Evolutionary conservation across 2,329 filamentous ascomycete species (phyloP).

Genomic region (Phialophora chinensis): DNA sequence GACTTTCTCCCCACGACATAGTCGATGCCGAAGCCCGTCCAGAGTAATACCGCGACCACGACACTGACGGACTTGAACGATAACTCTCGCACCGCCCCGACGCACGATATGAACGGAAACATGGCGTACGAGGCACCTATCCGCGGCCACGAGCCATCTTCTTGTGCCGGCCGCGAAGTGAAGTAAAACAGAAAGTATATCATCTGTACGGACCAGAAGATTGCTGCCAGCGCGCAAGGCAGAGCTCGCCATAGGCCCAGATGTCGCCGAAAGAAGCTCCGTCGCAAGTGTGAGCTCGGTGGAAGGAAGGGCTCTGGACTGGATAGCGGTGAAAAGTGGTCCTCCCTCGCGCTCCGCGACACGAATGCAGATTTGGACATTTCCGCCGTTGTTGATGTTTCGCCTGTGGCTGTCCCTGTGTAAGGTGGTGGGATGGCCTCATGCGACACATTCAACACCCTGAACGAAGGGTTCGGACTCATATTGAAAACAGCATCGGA

Average conservation of each 20-base stretch:
- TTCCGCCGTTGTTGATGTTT: neutral
- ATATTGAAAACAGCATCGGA: too few relatives aligned
- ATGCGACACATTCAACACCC: neutral
- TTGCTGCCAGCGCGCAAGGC: constrained; percentile 7
- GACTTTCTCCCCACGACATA: constrained; percentile 10
- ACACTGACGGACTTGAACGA: constrained; percentile 17
- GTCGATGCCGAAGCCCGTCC: constrained; percentile 19
- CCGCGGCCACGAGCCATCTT: constrained; percentile 19
- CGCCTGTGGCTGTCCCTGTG: neutral
- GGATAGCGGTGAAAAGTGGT: neutral
- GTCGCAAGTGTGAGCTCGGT: neutral
- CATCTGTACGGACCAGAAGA: constrained; percentile 20
- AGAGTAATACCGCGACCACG: constrained; percentile 15
- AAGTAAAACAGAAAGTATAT: constrained; percentile 24
- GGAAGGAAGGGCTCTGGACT: constrained; percentile 1
- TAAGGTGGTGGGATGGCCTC: neutral
- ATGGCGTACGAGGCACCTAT: constrained; percentile 17
- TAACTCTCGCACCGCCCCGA: constrained; percentile 12
- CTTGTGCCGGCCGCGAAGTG: constrained; percentile 8
- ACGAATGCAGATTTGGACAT: neutral
- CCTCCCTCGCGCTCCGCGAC: neutral
- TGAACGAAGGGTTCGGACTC: neutral
- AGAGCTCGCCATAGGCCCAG: constrained; percentile 15
- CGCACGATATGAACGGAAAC: constrained; percentile 22
- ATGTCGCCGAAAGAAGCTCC: constrained; percentile 15